These are phyloP conservation scores for Adenanthera pavonina DNA, from an alignment of 306 rosid genomes.

Conservation along the genomic window DNA sequence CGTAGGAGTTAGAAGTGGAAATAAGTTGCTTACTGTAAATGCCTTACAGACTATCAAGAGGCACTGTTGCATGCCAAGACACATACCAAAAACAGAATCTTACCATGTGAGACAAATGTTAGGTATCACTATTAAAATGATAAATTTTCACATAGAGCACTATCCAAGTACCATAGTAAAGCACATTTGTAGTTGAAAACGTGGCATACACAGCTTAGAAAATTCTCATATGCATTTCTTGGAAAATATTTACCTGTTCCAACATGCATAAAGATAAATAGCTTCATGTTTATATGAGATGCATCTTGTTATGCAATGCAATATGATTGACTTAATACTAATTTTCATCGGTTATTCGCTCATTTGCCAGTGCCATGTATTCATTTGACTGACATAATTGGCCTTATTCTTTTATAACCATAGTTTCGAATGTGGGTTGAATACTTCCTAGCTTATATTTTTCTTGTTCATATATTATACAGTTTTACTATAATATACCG, in stretches of 20 bases:
- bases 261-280: background rate
- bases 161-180: background rate
- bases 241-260: background rate
- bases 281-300: background rate
- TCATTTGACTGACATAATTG: conserved; percentile 4
- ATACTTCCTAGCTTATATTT: background rate
- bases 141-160: background rate
- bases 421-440: background rate
- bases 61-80: background rate
- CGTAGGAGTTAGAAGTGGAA: conserved; percentile 20
- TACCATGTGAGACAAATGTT: background rate
- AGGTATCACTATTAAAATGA: conserved; percentile 13
- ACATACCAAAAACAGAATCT: background rate
- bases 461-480: background rate
- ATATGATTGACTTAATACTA: background rate
- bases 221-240: background rate
- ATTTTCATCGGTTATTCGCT: background rate
- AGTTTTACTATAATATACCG: background rate
- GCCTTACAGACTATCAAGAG: conserved; percentile 4
- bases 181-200: conserved; percentile 5
- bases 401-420: background rate
- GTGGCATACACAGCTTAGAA: background rate
- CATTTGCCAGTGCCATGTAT: background rate
- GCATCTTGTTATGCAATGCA: background rate
- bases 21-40: conserved; percentile 1